phyloP scores from a whole-genome alignment of 495 filamentous ascomycete species.

The Hypoxylon fragiforme region DNA sequence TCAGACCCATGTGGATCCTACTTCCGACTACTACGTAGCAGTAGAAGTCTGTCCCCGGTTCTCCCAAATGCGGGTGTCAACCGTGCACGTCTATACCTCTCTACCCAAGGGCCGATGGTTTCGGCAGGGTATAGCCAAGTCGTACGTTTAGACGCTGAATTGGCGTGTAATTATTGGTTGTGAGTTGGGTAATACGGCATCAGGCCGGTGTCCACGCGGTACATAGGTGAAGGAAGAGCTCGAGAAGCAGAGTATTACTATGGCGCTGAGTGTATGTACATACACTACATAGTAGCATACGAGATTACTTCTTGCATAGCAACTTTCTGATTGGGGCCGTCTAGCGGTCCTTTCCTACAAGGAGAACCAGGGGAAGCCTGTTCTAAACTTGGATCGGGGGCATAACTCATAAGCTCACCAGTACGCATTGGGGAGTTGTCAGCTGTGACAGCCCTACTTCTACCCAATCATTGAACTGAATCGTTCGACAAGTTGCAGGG shows the following conservation, averaged over 20 bases:
- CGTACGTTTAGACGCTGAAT: slow-evolving; percentile 10
- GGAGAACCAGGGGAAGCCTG: slow-evolving; percentile 20
- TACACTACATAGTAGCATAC: no score
- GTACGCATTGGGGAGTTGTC: slow-evolving; percentile 27
- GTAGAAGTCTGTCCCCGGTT: slow-evolving; percentile 14
- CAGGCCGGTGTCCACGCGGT: slow-evolving; percentile 16
- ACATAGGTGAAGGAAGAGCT: slow-evolving; percentile 1
- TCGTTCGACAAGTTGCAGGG: slow-evolving; percentile 10
- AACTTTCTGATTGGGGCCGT: slow-evolving; percentile 6
- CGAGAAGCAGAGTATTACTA: slow-evolving; percentile 21
- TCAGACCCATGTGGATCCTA: slow-evolving; percentile 18
- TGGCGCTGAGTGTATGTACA: no score
- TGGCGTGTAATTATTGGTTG: slow-evolving; percentile 22
- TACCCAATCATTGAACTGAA: slow-evolving; percentile 11
- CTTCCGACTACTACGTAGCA: slow-evolving; percentile 27
- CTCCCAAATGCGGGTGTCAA: slow-evolving; percentile 14
- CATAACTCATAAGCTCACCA: slow-evolving; percentile 20
- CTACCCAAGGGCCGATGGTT: slow-evolving; percentile 5
- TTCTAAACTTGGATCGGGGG: slow-evolving; percentile 19
- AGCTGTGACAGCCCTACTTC: slow-evolving; percentile 9
- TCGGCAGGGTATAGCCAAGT: slow-evolving; percentile 1
- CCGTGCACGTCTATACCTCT: slow-evolving; percentile 14
- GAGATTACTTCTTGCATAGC: slow-evolving; percentile 31
- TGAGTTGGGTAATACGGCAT: slow-evolving; percentile 25
- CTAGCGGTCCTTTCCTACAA: slow-evolving; percentile 16